A percentile compares a stretch with the other conserved stretches of the same genome.
phyloP scores from a whole-genome alignment of 176 grass and related monocot genomes.

The Oryza punctata region DNA sequence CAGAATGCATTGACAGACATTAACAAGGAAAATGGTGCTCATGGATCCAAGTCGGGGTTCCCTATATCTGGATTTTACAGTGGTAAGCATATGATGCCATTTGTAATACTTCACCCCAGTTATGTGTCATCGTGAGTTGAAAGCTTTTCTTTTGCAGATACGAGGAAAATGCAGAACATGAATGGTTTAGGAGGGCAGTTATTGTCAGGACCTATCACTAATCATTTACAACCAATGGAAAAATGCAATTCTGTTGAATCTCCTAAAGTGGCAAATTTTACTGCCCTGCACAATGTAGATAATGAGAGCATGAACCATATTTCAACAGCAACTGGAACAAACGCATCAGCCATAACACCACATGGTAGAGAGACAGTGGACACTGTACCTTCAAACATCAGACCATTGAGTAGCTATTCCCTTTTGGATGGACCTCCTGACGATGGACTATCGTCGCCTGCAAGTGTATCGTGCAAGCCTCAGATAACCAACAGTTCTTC shows the following conservation, averaged over 20 bases:
- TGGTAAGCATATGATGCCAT: conserved; percentile 45
- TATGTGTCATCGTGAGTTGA: conserved; percentile 12
- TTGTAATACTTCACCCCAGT: neutral
- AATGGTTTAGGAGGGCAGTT: conserved; percentile 45
- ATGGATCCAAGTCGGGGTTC: conserved; percentile 51
- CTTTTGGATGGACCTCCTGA: conserved; percentile 59
- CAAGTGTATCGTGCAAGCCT: conserved; percentile 29
- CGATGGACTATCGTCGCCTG: conserved; percentile 41
- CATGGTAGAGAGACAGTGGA: conserved; percentile 15
- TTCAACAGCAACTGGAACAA: conserved; percentile 30
- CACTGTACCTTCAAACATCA: conserved; percentile 17
- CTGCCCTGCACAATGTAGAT: conserved; percentile 27
- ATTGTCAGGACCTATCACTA: conserved; percentile 34
- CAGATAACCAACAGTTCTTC: conserved; percentile 43
- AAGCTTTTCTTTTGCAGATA: conserved; percentile 37
- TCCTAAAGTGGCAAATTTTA: conserved; percentile 47
- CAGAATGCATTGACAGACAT: conserved; percentile 41
- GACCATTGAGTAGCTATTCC: conserved; percentile 43
- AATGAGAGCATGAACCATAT: conserved; percentile 29
- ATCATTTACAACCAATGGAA: conserved; percentile 42
- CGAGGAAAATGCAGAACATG: conserved; percentile 26
- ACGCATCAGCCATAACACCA: conserved; percentile 25
- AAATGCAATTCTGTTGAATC: conserved; percentile 37
- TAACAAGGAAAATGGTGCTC: conserved; percentile 40
- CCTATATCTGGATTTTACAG: conserved; percentile 63